Evolutionary conservation across 2,329 filamentous ascomycete genomes (phyloP).

Genomic region (Rosellinia necatrix): DNA sequence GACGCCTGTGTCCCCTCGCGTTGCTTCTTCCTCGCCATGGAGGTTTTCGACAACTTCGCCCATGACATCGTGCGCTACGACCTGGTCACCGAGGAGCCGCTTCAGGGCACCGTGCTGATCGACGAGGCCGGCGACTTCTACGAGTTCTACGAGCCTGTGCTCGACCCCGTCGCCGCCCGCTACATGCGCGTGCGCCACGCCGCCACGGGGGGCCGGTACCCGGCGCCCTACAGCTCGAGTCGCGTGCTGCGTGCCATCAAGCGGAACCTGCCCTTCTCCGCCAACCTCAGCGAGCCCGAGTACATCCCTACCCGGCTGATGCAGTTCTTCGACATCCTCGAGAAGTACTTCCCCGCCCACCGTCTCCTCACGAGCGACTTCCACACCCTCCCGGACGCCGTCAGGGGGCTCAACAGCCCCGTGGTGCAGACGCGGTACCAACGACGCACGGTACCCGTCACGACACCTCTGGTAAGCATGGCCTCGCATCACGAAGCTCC

Average conservation of each 20-base stretch:
- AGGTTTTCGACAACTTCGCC: constrained; percentile 98
- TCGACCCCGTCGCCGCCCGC: constrained; percentile 82
- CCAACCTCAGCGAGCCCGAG: constrained; percentile 81
- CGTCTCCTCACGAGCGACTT: constrained; percentile 90
- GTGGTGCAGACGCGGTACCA: constrained; percentile 95
- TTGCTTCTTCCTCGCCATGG: constrained; percentile 96
- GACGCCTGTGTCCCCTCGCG: constrained; percentile 82
- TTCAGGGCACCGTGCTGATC: constrained; percentile 89
- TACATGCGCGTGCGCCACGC: constrained; percentile 85
- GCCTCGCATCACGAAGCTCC: not conserved
- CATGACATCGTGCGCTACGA: constrained; percentile 96
- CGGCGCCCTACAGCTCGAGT: constrained; percentile 61
- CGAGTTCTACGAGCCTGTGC: constrained; percentile 82
- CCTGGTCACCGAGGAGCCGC: constrained; percentile 74
- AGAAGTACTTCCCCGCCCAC: constrained; percentile 87
- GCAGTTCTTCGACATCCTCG: constrained; percentile 94
- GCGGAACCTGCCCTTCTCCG: constrained; percentile 68
- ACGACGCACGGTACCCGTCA: constrained; percentile 84
- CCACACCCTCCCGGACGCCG: constrained; percentile 79
- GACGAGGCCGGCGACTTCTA: constrained; percentile 86
- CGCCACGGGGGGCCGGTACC: constrained; percentile 68
- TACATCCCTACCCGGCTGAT: constrained; percentile 94
- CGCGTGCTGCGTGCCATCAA: constrained; percentile 65
- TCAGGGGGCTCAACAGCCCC: constrained; percentile 85
- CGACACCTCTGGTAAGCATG: constrained; percentile 79